Evolutionary conservation across 2,329 filamentous ascomycete species (phyloP).

Genomic region (Penicillium thymicola): DNA sequence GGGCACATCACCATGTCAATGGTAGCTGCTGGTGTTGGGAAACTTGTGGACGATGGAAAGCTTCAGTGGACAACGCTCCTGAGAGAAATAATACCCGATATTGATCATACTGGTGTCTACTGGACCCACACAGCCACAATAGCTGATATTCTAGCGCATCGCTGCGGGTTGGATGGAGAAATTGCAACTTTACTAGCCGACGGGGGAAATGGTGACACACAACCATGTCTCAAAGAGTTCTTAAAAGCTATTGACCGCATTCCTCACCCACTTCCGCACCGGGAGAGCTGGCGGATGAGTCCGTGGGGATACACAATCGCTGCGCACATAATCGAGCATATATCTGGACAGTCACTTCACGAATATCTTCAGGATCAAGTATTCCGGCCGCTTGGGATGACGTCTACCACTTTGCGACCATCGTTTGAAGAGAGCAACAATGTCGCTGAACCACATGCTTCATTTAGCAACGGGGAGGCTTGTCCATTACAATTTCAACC

Average conservation of each 20-base stretch:
- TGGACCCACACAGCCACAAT: background rate
- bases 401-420: background rate
- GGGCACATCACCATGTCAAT: background rate
- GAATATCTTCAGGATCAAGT: background rate
- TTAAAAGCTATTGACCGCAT: background rate
- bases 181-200: background rate
- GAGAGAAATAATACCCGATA: background rate
- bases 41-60: background rate
- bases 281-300: background rate
- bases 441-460: background rate
- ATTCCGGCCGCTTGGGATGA: background rate
- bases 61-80: background rate
- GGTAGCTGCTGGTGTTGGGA: constrained; percentile 1
- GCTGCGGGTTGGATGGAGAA: constrained; percentile 3
- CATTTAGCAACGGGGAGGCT: background rate
- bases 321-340: background rate
- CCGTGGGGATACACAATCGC: constrained; percentile 2
- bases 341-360: background rate
- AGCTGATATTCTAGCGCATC: background rate
- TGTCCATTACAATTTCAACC: background rate
- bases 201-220: background rate
- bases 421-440: background rate
- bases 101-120: background rate
- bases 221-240: background rate
- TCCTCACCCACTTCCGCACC: background rate